Evolutionary conservation across 768 basidiomycete genomes (phyloP).

Genomic region (Phanerochaete carnosa): DNA sequence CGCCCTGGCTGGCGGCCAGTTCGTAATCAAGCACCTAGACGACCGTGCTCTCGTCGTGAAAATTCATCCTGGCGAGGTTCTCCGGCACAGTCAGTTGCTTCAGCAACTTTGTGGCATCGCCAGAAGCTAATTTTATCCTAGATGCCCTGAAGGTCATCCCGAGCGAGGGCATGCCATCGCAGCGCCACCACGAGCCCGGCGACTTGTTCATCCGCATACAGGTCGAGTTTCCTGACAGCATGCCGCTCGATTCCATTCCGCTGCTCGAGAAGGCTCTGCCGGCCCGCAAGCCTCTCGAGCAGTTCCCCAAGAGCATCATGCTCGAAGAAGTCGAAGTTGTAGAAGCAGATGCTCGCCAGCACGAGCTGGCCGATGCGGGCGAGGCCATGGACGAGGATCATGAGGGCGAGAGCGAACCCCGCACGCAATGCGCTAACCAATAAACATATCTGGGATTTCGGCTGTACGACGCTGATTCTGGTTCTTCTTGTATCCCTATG

Average conservation of each 20-base stretch:
- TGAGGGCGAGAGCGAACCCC: constrained; percentile 63
- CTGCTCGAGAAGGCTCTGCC: constrained; percentile 85
- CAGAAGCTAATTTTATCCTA: constrained; percentile 28
- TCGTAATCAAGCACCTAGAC: constrained; percentile 90
- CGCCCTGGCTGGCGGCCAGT: constrained; percentile 88
- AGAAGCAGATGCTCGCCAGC: constrained; percentile 70
- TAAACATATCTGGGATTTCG: constrained; percentile 28
- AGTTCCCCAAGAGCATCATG: constrained; percentile 60
- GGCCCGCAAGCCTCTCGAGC: constrained; percentile 63
- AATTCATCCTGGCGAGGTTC: constrained; percentile 84
- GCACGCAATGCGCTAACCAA: constrained; percentile 95
- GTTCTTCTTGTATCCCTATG: constrained; percentile 12
- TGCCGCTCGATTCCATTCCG: constrained; percentile 64
- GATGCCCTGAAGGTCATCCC: constrained; percentile 88
- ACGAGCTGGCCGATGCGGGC: constrained; percentile 49
- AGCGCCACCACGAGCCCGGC: constrained; percentile 94
- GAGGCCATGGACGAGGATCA: constrained; percentile 93
- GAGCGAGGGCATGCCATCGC: constrained; percentile 98
- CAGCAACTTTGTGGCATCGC: background rate
- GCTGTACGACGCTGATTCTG: constrained; percentile 7
- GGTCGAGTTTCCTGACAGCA: constrained; percentile 85
- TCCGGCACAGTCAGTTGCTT: constrained; percentile 78
- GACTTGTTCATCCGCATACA: constrained; percentile 86
- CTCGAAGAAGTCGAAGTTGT: constrained; percentile 85
- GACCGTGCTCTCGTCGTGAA: constrained; percentile 84